Conservation (phyloP, 805 yeast genomes). For the Saccharomycopsis oosterbeekiorum region DNA sequence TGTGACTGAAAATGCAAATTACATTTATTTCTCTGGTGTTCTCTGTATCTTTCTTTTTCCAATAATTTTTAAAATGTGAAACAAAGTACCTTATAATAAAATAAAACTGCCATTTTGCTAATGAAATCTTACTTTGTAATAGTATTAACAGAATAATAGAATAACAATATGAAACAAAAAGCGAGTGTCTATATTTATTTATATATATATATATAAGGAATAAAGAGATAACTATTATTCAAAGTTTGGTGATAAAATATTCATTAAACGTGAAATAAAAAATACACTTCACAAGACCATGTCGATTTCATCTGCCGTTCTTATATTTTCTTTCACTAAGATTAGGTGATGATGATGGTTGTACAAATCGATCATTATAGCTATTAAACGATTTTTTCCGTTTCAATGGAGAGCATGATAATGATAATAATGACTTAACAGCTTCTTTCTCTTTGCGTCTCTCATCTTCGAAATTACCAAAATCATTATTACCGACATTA, state of each 20-base stretch:
- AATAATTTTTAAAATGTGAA: too few species aligned
- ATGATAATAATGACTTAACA: conserved; percentile 12
- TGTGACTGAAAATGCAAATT: too few species aligned
- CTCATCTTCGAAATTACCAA: conserved; percentile 3
- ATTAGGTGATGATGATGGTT: neutral
- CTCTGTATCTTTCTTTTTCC: too few species aligned
- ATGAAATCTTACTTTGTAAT: too few species aligned
- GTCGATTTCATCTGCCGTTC: neutral
- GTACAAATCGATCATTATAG: neutral
- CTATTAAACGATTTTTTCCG: neutral
- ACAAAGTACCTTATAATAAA: too few species aligned
- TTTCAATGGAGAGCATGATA: neutral
- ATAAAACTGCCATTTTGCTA: too few species aligned
- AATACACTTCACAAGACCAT: neutral
- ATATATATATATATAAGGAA: too few species aligned
- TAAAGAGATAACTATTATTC: too few species aligned
- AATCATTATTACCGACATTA: neutral
- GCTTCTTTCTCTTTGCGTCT: conserved; percentile 18
- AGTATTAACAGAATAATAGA: too few species aligned
- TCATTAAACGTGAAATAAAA: neutral
- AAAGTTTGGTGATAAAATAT: neutral
- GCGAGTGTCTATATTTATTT: too few species aligned
- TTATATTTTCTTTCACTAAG: neutral
- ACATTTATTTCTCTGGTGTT: too few species aligned
- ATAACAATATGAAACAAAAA: too few species aligned